Base-by-base conservation (phyloP, 2,329 filamentous ascomycete species). In the Penicillium sp. region DNA sequence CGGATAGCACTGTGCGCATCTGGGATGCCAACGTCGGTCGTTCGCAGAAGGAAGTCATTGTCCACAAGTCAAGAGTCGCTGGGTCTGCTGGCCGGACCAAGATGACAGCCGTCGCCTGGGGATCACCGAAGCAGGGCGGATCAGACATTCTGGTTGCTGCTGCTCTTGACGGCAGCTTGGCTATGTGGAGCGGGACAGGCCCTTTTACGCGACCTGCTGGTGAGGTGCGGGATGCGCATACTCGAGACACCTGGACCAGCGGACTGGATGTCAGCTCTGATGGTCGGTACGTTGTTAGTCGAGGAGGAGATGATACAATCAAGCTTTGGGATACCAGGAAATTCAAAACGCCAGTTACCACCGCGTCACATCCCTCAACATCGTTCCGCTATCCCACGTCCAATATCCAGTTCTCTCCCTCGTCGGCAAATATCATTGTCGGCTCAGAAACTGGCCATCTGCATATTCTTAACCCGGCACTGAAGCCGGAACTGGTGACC, bases 291-390 rank as follows among this genome's bases (percentile, higher is more conserved):
- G 82, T 97, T 3, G 85, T 96, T 6, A 95, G 89, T 1, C 79
- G 89, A 57, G 93, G 93, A 45, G 91, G 90, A 41, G 93, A 98
- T 68, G 82, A 94, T 63, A 79, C 86, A 1, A 91, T 98, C 69
- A 97, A 97, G 71, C 77, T 96, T 1, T 98, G 93, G 93, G 93
- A 98, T 66, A 94, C 85, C 3, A 82, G 93, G 48, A 97, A 96
- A 63, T 95, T 98, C 76, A 97, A 93, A 66, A 77, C 85, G 47
- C 89, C 93, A 3, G 78, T 98, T 11, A 87, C 89, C 39, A 87
- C 84, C 1, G 81, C 88, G 13, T 74, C 84, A 5, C 89, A 95
- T 67, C 70, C 80, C 1, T 95, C 91, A 1, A 95, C 87, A 11
- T 91, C 89, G 1, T 82, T 84, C 47, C 84, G 89, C 60, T 95